phyloP scores from a whole-genome alignment of 495 filamentous ascomycete genomes.

The Penicillium coffeae region DNA sequence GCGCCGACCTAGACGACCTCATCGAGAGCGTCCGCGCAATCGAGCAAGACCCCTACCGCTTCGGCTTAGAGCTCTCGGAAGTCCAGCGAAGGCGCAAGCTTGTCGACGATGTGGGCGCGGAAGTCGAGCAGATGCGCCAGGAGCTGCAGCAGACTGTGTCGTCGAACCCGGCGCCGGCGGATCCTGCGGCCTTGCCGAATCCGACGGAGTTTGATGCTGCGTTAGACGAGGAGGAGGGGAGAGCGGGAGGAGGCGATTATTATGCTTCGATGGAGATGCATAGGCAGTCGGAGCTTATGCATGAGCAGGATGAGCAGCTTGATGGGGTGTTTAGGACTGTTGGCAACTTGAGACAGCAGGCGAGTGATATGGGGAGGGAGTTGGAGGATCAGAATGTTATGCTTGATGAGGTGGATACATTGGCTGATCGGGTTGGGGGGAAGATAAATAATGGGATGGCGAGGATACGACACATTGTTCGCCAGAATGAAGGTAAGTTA shows the following conservation, averaged over 20 bases:
- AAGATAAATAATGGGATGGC: constrained; percentile 82
- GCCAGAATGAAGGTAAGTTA: constrained; percentile 80
- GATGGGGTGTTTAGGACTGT: constrained; percentile 93
- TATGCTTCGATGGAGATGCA: constrained; percentile 89
- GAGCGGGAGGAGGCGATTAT: constrained; percentile 54
- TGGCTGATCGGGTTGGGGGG: constrained; percentile 83
- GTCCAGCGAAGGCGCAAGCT: constrained; percentile 75
- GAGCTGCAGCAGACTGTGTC: constrained; percentile 62
- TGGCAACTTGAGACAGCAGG: constrained; percentile 81
- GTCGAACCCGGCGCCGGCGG: constrained; percentile 10
- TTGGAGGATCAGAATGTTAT: constrained; percentile 86
- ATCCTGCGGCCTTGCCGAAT: constrained; percentile 53
- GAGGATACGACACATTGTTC: constrained; percentile 76
- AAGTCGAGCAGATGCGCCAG: constrained; percentile 83
- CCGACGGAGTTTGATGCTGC: constrained; percentile 63
- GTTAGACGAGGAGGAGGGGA: constrained; percentile 28
- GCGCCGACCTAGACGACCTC: constrained; percentile 84
- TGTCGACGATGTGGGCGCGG: constrained; percentile 82
- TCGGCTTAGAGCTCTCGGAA: constrained; percentile 80
- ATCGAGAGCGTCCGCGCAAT: constrained; percentile 82
- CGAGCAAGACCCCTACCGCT: constrained; percentile 84
- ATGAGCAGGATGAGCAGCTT: constrained; percentile 88
- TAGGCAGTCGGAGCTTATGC: constrained; percentile 85
- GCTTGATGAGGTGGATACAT: constrained; percentile 72
- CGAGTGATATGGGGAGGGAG: constrained; percentile 91